phyloP scores from a whole-genome alignment of 306 rosid species.

The Cicer judaicum region DNA sequence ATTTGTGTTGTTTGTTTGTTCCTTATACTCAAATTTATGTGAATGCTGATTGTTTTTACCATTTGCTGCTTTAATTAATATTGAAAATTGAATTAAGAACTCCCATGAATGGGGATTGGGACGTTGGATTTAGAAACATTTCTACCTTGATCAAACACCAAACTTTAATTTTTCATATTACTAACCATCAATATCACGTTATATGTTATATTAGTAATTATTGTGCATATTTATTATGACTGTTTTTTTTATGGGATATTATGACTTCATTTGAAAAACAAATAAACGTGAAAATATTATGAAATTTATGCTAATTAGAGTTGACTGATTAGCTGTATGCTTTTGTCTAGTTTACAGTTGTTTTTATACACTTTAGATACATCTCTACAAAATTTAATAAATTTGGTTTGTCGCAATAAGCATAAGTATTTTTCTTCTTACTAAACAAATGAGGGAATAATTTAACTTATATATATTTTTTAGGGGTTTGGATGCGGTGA shows the following conservation, averaged over 20 bases:
- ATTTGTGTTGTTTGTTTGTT: slow-evolving; percentile 27
- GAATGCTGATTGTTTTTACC: slow-evolving; percentile 13
- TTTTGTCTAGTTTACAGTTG: background rate
- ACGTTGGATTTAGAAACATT: slow-evolving; percentile 3
- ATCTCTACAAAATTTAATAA: background rate
- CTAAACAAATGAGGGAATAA: background rate
- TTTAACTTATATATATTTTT: background rate
- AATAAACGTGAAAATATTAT: background rate
- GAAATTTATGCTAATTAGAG: background rate
- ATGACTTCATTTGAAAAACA: background rate
- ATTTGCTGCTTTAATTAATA: slow-evolving; percentile 17
- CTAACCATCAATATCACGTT: background rate
- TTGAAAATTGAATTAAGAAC: background rate
- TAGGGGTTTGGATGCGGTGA: background rate
- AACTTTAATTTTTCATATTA: background rate
- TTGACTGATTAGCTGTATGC: background rate
- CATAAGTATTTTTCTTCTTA: background rate
- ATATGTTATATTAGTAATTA: too few relatives aligned
- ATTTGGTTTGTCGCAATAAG: background rate
- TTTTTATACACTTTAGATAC: background rate
- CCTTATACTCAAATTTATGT: background rate
- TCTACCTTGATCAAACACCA: slow-evolving; percentile 1
- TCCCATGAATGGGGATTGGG: background rate
- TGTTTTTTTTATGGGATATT: too few relatives aligned
- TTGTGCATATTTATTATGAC: background rate